phyloP scores from a whole-genome alignment of 352 stramenopile species.

The Thraustotheca clavata region DNA sequence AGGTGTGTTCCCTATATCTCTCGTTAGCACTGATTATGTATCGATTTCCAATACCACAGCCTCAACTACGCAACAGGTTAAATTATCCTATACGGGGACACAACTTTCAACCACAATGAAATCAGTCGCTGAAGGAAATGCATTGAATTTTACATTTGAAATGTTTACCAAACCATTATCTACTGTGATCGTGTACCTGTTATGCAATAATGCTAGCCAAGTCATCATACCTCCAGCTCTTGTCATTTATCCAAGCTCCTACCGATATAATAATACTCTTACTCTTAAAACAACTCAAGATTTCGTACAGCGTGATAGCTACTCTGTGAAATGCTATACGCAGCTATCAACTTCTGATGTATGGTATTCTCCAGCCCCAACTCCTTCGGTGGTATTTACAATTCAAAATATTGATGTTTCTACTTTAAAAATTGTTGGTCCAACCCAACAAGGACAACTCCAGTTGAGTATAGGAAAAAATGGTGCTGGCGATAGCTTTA shows the following conservation, averaged over 20 bases:
- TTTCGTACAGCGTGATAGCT: slow-evolving; percentile 40
- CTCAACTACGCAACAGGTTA: not conserved
- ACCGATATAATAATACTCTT: slow-evolving; percentile 28
- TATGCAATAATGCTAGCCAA: slow-evolving; percentile 21
- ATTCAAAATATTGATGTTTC: slow-evolving; percentile 49
- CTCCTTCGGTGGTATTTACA: slow-evolving; percentile 29
- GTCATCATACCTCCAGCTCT: slow-evolving; percentile 22
- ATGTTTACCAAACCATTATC: slow-evolving; percentile 36
- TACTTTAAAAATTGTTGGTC: slow-evolving; percentile 36
- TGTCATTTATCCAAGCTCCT: slow-evolving; percentile 30
- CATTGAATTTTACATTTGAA: slow-evolving; percentile 23
- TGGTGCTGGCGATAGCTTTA: slow-evolving; percentile 36
- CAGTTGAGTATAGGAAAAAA: slow-evolving; percentile 43
- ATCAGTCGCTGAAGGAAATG: slow-evolving; percentile 33
- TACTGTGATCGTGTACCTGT: slow-evolving; percentile 30
- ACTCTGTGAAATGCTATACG: slow-evolving; percentile 22
- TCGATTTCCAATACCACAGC: not conserved
- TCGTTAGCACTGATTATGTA: not conserved
- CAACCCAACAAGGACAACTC: slow-evolving; percentile 27
- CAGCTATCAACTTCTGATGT: slow-evolving; percentile 30
- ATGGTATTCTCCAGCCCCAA: slow-evolving; percentile 26
- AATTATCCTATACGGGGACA: slow-evolving; percentile 28
- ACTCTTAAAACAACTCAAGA: slow-evolving; percentile 40
- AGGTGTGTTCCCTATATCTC: not conserved
- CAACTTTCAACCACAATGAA: slow-evolving; percentile 34